Percentiles rank a stretch among this genome's conserved stretches.
Evolutionary conservation across 129 eudicot species (phyloP).

Genomic region (Ambrosia trifida): DNA sequence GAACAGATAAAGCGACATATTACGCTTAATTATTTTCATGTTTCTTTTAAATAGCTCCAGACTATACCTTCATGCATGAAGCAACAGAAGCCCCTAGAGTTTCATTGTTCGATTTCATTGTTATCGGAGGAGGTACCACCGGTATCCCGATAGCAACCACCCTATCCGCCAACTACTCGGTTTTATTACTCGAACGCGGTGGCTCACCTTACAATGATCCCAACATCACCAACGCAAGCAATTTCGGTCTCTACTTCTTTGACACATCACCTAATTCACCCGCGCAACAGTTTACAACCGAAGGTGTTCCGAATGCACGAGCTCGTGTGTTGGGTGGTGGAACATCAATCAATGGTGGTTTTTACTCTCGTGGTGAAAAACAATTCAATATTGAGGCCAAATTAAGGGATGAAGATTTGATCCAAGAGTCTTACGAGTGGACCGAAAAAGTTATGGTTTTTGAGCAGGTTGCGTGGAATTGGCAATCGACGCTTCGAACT

Average conservation of each 20-base stretch:
- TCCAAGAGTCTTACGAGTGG: not conserved
- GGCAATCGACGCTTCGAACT: not conserved
- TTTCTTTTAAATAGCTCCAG: not conserved
- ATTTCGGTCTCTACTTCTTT: constrained; percentile 2
- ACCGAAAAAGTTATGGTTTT: not conserved
- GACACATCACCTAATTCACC: not conserved
- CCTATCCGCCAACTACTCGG: constrained; percentile 1
- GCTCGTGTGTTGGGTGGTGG: constrained; percentile 4
- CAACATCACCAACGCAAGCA: not conserved
- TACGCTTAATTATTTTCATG: not conserved
- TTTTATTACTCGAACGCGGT: constrained; percentile 1
- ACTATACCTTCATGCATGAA: constrained; percentile 3
- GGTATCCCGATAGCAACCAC: not conserved
- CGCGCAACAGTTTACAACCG: not conserved
- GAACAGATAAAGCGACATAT: not conserved
- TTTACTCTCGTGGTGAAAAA: not conserved
- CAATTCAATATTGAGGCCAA: not conserved
- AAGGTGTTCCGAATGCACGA: not conserved
- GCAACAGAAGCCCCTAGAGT: not conserved
- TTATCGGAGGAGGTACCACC: not conserved
- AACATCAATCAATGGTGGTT: constrained; percentile 1
- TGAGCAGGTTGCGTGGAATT: not conserved
- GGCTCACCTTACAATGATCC: not conserved
- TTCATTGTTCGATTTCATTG: not conserved
- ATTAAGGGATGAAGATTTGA: not conserved